Conservation (phyloP, 768 basidiomycete genomes). For the Lactarius psammicola region DNA sequence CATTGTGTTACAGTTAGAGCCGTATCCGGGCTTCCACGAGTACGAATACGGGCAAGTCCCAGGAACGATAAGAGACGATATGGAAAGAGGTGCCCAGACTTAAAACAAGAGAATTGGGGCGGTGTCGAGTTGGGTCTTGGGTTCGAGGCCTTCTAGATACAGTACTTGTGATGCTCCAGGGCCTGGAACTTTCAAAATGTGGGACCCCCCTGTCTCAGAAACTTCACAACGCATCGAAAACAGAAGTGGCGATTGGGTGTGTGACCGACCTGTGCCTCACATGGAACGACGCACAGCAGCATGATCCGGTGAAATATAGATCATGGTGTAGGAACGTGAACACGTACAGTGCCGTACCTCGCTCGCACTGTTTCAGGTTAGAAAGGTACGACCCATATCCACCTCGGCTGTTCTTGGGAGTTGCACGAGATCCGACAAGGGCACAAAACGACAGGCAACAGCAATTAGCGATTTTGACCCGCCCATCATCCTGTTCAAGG, state of each 20-base stretch:
- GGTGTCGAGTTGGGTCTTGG: background rate
- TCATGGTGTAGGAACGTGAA: background rate
- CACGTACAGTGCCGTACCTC: background rate
- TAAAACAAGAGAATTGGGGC: conserved; percentile 1
- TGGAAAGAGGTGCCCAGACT: background rate
- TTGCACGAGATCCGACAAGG: background rate
- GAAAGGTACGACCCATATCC: background rate
- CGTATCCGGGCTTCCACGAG: background rate
- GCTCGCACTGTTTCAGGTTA: background rate
- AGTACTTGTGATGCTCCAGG: background rate
- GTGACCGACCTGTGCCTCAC: background rate
- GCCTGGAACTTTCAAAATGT: background rate
- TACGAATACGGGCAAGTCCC: background rate
- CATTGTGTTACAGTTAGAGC: background rate
- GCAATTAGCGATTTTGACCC: background rate
- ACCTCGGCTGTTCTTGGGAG: background rate
- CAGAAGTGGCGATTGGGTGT: background rate
- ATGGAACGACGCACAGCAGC: background rate
- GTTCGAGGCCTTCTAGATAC: background rate
- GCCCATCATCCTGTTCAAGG: background rate
- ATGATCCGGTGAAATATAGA: background rate
- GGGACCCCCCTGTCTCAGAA: background rate
- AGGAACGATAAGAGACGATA: background rate
- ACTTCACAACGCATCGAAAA: background rate
- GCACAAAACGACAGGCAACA: background rate